Base-by-base conservation (phyloP, 805 yeast species). In the Lipomyces sp. region DNA sequence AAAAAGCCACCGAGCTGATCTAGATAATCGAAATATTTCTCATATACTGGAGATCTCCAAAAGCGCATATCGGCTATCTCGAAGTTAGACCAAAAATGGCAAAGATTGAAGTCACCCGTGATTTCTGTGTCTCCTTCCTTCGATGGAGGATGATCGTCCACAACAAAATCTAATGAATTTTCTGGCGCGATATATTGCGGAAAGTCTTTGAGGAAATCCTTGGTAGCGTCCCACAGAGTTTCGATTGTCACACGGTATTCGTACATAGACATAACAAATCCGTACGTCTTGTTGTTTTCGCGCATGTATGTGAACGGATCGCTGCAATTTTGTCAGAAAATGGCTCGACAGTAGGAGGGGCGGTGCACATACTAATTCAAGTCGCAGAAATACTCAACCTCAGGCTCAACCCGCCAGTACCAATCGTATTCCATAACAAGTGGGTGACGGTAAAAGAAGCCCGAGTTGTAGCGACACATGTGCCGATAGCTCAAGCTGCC, bases 331-430 rank as follows among this genome's bases (percentile, higher is more conserved):
- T 6, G 18, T 37, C 19, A 19, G 42, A 11, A 24, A 47, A 10
- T 29, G 14, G 10, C 16, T 45, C 19, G 3, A 23, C 24, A 23
- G 4, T 18, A n/a, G 2, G 11, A 14, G 8, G 22, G 16, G 18
- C 6, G n/a, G 28, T 14, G 32, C 11, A 53, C 59, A 42, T 42
- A 55, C 58, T 57, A 48, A 28, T 54, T 33, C 47, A 64, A 67
- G 70, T 93, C 97, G 69, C 98, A 93, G 67, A 74, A 85, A 66
- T 86, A 85, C 63, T 86, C 82, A 43, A 90, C 89, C 57, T 83
- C 88, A 0, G 98, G 98, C 67, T 91, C 98, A 11, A 91, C 96
- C 57, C 98, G 77, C 81, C 95, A 90, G 70, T 91, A 91, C 75
- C 83, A 93, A 55, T 88, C 91, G 70, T 86, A 93, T 31, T 83